Percentiles rank a stretch among this genome's conserved stretches.
phyloP scores from a whole-genome alignment of 257 asterid species.

The Cordia subcordata region DNA sequence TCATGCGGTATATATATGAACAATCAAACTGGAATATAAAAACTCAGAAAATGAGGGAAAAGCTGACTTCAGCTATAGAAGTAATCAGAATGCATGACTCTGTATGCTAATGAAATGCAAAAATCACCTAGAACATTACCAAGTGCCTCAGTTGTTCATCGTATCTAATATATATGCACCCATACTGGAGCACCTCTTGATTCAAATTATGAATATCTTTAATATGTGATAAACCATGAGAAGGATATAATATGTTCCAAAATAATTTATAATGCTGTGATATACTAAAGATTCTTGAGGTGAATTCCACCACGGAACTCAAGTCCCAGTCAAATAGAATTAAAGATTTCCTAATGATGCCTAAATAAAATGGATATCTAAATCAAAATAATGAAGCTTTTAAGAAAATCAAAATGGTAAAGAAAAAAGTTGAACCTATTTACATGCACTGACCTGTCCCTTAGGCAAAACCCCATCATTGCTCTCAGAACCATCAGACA shows the following conservation, averaged over 20 bases:
- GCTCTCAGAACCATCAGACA: constrained; percentile 27
- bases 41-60: neutral
- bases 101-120: neutral
- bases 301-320: too few species aligned
- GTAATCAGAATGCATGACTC: neutral
- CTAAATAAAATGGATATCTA: too few species aligned
- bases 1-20: neutral
- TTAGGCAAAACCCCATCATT: constrained; percentile 31
- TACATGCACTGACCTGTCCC: constrained; percentile 35
- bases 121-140: neutral
- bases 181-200: neutral
- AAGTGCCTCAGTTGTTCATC: neutral
- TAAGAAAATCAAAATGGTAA: too few species aligned
- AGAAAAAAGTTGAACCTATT: constrained; percentile 2
- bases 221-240: too few species aligned
- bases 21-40: neutral
- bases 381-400: too few species aligned
- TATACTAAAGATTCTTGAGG: too few species aligned
- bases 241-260: too few species aligned
- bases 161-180: neutral
- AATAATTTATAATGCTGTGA: too few species aligned
- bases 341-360: too few species aligned
- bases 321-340: too few species aligned
- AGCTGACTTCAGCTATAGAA: too few species aligned
- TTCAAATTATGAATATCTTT: neutral